phyloP scores from a whole-genome alignment of 768 basidiomycete species.

The Mycena chlorophos region DNA sequence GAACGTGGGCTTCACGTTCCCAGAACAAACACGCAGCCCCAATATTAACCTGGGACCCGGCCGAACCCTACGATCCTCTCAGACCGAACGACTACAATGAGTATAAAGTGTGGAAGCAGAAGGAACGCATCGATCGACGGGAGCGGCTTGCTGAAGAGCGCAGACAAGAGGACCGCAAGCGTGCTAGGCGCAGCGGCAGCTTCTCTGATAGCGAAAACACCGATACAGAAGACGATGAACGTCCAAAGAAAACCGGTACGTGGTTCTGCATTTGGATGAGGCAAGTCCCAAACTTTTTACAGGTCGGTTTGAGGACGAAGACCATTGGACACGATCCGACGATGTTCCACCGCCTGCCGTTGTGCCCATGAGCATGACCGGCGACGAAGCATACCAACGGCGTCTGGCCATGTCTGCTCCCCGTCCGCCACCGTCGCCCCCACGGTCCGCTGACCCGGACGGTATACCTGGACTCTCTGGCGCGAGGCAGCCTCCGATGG shows the following conservation, averaged over 20 bases:
- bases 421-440: slow-evolving; percentile 22
- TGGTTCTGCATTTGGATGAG: slow-evolving; percentile 5
- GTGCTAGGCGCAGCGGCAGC: slow-evolving; percentile 54
- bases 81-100: slow-evolving; percentile 89
- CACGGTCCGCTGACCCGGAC: slow-evolving; percentile 25
- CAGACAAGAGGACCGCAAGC: slow-evolving; percentile 57
- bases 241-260: slow-evolving; percentile 68
- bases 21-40: slow-evolving; percentile 64
- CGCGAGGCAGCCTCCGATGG: slow-evolving; percentile 17
- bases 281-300: slow-evolving; percentile 11
- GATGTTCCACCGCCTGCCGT: slow-evolving; percentile 46
- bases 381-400: slow-evolving; percentile 80
- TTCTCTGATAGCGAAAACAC: slow-evolving; percentile 68
- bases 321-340: slow-evolving; percentile 57
- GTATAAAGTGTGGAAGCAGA: slow-evolving; percentile 78
- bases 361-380: slow-evolving; percentile 52
- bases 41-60: slow-evolving; percentile 70
- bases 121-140: slow-evolving; percentile 73
- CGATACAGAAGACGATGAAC: slow-evolving; percentile 63
- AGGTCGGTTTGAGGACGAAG: slow-evolving; percentile 54
- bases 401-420: slow-evolving; percentile 67
- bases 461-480: slow-evolving; percentile 25
- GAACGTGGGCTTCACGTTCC: slow-evolving; percentile 4
- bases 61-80: slow-evolving; percentile 76
- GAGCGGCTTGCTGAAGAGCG: slow-evolving; percentile 63